phyloP scores from a whole-genome alignment of 2,329 filamentous ascomycete species.

The Fusarium guadeloupense region DNA sequence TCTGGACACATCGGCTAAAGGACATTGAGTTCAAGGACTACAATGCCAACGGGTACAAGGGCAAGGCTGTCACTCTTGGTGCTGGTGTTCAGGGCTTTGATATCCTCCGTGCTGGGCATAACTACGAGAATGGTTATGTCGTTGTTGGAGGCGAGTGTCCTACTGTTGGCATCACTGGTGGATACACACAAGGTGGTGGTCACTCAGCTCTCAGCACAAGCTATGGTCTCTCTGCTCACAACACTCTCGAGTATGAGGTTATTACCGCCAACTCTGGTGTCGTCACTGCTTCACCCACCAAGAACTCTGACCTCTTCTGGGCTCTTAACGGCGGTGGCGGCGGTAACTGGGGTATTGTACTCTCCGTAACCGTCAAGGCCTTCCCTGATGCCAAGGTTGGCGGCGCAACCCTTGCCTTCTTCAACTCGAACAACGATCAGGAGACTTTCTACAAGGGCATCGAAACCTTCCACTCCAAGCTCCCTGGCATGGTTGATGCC shows the following conservation, averaged over 20 bases:
- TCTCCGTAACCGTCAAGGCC: slow-evolving; percentile 62
- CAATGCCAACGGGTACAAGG: slow-evolving; percentile 56
- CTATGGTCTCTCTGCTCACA: slow-evolving; percentile 68
- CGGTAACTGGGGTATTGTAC: slow-evolving; percentile 66
- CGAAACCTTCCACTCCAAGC: slow-evolving; percentile 50
- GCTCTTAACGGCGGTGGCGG: slow-evolving; percentile 67
- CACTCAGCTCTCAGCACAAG: slow-evolving; percentile 61
- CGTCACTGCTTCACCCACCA: slow-evolving; percentile 55
- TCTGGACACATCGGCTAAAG: slow-evolving; percentile 54
- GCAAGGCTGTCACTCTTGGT: slow-evolving; percentile 62
- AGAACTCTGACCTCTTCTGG: slow-evolving; percentile 70
- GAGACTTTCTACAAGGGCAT: slow-evolving; percentile 61
- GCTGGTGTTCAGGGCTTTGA: slow-evolving; percentile 63
- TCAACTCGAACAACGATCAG: slow-evolving; percentile 38
- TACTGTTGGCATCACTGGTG: slow-evolving; percentile 67
- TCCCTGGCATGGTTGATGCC: slow-evolving; percentile 59
- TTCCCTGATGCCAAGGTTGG: slow-evolving; percentile 55
- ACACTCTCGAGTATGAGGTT: slow-evolving; percentile 64
- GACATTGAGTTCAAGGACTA: slow-evolving; percentile 53
- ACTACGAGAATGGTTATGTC: slow-evolving; percentile 52
- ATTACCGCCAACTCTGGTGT: slow-evolving; percentile 60
- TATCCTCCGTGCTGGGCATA: slow-evolving; percentile 52
- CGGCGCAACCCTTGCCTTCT: slow-evolving; percentile 57
- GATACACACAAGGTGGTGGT: slow-evolving; percentile 67
- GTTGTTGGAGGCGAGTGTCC: slow-evolving; percentile 64